Conservation (phyloP, 768 basidiomycete species). For the Cystofilobasidium bisporidii region DNA sequence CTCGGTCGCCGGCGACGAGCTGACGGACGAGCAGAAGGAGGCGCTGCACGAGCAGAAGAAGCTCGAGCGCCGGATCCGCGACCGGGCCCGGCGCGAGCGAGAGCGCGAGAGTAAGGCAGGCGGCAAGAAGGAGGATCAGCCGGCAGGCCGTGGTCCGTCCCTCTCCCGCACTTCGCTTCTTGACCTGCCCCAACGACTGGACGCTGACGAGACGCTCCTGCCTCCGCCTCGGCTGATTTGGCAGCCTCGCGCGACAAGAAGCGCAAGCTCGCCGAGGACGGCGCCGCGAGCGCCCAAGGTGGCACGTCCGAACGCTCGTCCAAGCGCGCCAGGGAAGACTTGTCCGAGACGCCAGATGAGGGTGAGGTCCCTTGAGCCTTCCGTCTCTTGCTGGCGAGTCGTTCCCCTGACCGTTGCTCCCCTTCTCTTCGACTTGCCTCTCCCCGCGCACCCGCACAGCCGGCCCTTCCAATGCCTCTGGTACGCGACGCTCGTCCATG, state of each 20-base stretch:
- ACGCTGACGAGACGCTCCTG: too few species aligned
- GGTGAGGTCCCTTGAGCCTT: conserved; percentile 9
- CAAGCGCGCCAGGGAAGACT: conserved; percentile 19
- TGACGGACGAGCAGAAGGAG: conserved; percentile 3
- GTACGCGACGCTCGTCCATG: background rate
- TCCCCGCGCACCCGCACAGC: conserved; percentile 47
- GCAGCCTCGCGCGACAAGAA: conserved; percentile 10
- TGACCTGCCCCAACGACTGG: too few species aligned
- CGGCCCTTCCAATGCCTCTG: background rate
- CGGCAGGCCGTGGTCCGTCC: background rate
- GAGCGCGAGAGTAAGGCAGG: background rate
- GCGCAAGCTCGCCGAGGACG: conserved; percentile 13
- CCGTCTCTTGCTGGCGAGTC: too few species aligned
- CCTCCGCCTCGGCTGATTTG: background rate
- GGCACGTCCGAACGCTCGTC: conserved; percentile 6
- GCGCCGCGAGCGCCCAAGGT: background rate
- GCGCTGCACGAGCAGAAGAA: conserved; percentile 18
- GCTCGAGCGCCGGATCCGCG: conserved; percentile 9
- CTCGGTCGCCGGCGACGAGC: conserved; percentile 4
- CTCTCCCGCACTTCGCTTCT: too few species aligned
- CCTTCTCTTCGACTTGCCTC: conserved; percentile 56
- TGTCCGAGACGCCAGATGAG: conserved; percentile 13
- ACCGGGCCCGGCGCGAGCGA: conserved; percentile 21
- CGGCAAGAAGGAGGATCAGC: conserved; percentile 3
- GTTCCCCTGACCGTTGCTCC: conserved; percentile 32